These are phyloP conservation scores for Xylariales sp. DNA, from an alignment of 2,329 filamentous ascomycete genomes.

Conservation along the genomic window DNA sequence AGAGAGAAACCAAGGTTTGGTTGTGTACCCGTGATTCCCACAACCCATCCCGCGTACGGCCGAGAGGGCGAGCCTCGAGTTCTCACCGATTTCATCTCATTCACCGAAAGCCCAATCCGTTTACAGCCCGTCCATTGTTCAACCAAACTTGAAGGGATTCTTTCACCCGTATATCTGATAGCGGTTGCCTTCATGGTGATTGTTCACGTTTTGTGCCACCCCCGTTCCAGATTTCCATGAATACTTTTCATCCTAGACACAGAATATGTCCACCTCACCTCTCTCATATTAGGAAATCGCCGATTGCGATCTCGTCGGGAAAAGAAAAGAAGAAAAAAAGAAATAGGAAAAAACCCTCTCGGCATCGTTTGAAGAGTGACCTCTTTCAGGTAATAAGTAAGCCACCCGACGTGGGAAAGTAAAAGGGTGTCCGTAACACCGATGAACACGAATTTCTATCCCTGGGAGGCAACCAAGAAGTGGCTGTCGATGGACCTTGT, in stretches of 20 bases:
- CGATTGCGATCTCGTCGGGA: background rate
- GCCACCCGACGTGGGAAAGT: background rate
- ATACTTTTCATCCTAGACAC: background rate
- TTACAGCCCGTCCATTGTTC: background rate
- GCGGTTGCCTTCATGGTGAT: background rate
- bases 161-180: background rate
- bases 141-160: background rate
- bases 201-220: background rate
- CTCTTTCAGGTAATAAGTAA: background rate
- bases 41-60: background rate
- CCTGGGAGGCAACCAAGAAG: background rate
- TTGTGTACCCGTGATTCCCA: constrained; percentile 7
- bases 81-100: background rate
- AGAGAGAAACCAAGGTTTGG: background rate
- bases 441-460: background rate
- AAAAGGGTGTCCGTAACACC: background rate
- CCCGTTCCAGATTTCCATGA: too few species aligned
- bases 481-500: background rate
- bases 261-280: background rate
- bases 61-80: background rate
- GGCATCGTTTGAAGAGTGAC: background rate
- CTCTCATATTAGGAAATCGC: background rate
- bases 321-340: too few species aligned
- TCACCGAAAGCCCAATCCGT: background rate
- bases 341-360: too few species aligned